Evolutionary conservation across 148 eudicot species (phyloP).

Genomic region (Vaccinium macrocarpon): DNA sequence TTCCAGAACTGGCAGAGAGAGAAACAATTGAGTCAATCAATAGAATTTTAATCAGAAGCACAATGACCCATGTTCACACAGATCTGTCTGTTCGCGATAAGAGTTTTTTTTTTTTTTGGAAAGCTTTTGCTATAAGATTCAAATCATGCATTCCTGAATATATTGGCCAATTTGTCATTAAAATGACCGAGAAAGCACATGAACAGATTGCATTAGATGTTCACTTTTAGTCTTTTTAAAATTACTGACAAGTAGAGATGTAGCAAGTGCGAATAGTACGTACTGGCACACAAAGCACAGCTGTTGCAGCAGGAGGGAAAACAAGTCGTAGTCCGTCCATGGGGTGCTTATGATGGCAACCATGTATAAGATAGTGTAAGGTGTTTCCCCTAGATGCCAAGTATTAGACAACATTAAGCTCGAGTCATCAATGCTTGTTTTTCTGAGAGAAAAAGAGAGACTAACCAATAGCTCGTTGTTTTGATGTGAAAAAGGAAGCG

Average conservation of each 20-base stretch:
- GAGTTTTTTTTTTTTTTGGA: neutral
- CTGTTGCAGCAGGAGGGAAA: slow-evolving; percentile 92
- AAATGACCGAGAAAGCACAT: neutral
- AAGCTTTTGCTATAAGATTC: neutral
- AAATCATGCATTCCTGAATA: neutral
- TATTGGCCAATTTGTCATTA: no score
- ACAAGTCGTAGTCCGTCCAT: slow-evolving; percentile 95
- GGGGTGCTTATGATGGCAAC: slow-evolving; percentile 98
- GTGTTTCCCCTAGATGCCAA: slow-evolving; percentile 61
- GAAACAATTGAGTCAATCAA: neutral
- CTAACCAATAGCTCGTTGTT: slow-evolving; percentile 83
- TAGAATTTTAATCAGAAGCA: neutral
- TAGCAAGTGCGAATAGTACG: slow-evolving; percentile 19
- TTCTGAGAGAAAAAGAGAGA: neutral
- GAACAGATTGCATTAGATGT: neutral
- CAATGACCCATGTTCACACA: neutral
- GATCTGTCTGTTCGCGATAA: neutral
- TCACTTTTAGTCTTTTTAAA: neutral
- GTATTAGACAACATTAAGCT: neutral
- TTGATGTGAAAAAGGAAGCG: slow-evolving; percentile 94
- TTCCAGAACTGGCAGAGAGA: slow-evolving; percentile 67
- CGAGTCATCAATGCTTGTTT: neutral
- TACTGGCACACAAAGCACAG: slow-evolving; percentile 68
- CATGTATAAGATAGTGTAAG: slow-evolving; percentile 85
- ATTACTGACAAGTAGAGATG: neutral